phyloP scores from a whole-genome alignment of 345 rosid species.

The Turritis glabra region DNA sequence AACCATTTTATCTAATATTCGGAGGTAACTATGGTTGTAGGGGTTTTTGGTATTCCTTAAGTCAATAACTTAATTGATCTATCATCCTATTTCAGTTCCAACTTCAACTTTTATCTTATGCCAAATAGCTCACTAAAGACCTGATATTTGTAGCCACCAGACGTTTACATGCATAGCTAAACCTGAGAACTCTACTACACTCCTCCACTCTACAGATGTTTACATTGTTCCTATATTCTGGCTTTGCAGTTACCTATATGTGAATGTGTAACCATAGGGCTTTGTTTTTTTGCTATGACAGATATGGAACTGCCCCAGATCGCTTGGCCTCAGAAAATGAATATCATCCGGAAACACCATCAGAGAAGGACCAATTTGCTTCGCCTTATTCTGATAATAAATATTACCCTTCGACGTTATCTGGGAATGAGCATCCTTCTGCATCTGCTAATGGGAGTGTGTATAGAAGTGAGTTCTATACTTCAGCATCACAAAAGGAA shows the following conservation, averaged over 20 bases:
- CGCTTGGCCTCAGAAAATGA: constrained; percentile 31
- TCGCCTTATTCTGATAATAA: constrained; percentile 32
- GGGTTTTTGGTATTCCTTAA: background rate
- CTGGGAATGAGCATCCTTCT: constrained; percentile 27
- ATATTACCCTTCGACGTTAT: constrained; percentile 20
- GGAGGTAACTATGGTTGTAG: constrained; percentile 32
- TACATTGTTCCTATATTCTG: background rate
- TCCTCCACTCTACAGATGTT: background rate
- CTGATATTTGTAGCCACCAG: background rate
- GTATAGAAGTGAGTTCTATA: constrained; percentile 29
- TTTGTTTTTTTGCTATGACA: constrained; percentile 25
- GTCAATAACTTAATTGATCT: background rate
- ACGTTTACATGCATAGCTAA: background rate
- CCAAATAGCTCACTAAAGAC: constrained; percentile 7
- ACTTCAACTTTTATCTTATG: background rate
- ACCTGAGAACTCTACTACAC: background rate
- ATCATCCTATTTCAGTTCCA: background rate
- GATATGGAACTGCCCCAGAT: constrained; percentile 37
- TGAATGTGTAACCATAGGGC: constrained; percentile 2
- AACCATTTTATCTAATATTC: constrained; percentile 38
- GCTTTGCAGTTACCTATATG: background rate
- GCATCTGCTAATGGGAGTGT: constrained; percentile 30
- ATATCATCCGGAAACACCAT: constrained; percentile 22
- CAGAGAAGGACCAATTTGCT: constrained; percentile 32
- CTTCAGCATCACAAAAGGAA: constrained; percentile 34